phyloP scores from a whole-genome alignment of 495 filamentous ascomycete genomes.

The Terfezia boudieri region DNA sequence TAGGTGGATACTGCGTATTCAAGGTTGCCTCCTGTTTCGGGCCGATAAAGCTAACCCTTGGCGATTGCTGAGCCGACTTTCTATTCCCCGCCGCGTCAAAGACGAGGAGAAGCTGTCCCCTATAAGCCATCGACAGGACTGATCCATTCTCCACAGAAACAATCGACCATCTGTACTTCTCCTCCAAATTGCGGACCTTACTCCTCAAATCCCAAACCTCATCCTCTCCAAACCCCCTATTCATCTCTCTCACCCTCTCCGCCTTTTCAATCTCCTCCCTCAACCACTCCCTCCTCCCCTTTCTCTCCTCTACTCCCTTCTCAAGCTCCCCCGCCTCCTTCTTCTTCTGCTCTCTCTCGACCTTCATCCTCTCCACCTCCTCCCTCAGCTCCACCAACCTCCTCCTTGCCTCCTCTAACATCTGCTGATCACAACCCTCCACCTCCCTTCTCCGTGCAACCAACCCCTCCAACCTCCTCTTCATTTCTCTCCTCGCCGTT shows the following conservation, averaged over 20 bases:
- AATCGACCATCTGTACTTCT: constrained; percentile 53
- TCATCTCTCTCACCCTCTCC: constrained; percentile 65
- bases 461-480: constrained; percentile 34
- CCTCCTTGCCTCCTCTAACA: constrained; percentile 56
- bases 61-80: constrained; percentile 7
- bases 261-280: constrained; percentile 53
- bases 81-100: constrained; percentile 12
- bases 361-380: constrained; percentile 39
- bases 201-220: constrained; percentile 56
- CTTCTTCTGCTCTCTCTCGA: constrained; percentile 45
- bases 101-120: constrained; percentile 33
- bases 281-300: constrained; percentile 33
- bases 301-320: constrained; percentile 37
- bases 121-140: constrained; percentile 55
- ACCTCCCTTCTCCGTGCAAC: constrained; percentile 39
- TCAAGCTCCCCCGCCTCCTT: constrained; percentile 40
- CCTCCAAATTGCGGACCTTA: constrained; percentile 42
- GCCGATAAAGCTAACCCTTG: constrained; percentile 26
- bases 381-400: constrained; percentile 46
- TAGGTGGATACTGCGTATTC: constrained; percentile 28
- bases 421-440: constrained; percentile 41
- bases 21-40: no score
- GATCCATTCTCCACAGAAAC: constrained; percentile 37
- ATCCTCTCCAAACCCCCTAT: constrained; percentile 61
- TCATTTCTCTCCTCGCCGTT: constrained; percentile 28